Percentiles rank a stretch among this genome's conserved stretches.
These are phyloP conservation scores for Coemansia sp. DNA, from an alignment of 192 early-diverging fungal species.

Conservation along the genomic window DNA sequence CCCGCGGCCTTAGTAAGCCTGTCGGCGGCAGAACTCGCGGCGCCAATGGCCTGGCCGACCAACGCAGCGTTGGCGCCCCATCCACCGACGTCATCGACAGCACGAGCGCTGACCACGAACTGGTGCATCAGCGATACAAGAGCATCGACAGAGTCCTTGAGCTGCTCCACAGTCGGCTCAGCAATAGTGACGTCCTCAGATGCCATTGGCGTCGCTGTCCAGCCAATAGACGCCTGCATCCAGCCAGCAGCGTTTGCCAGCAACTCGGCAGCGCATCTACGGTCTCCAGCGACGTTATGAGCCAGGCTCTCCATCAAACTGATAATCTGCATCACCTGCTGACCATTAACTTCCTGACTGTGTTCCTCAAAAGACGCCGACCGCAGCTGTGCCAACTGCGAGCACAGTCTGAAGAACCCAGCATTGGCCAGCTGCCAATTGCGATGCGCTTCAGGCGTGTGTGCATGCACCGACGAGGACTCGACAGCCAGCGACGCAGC, in stretches of 20 bases:
- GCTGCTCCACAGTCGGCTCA: not conserved
- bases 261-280: constrained; percentile 25
- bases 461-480: constrained; percentile 6
- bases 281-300: constrained; percentile 26
- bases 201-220: not conserved
- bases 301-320: constrained; percentile 33
- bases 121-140: constrained; percentile 22
- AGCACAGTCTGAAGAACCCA: constrained; percentile 34
- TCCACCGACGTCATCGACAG: constrained; percentile 23
- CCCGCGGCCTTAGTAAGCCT: constrained; percentile 3
- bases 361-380: constrained; percentile 33
- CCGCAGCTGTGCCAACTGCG: constrained; percentile 42
- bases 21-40: not conserved
- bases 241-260: constrained; percentile 23
- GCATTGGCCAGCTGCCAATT: constrained; percentile 34
- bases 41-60: constrained; percentile 11
- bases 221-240: constrained; percentile 30
- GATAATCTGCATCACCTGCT: constrained; percentile 35
- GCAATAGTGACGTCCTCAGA: not conserved
- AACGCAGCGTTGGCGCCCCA: constrained; percentile 14
- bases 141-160: constrained; percentile 26
- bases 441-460: constrained; percentile 5
- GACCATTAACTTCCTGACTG: constrained; percentile 32
- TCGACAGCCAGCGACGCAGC: not conserved
- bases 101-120: constrained; percentile 16